Percentiles rank a stretch among this genome's conserved stretches.
Conservation (phyloP, 192 early-diverging fungal species). For the Gryganskiella cystojenkinii region DNA sequence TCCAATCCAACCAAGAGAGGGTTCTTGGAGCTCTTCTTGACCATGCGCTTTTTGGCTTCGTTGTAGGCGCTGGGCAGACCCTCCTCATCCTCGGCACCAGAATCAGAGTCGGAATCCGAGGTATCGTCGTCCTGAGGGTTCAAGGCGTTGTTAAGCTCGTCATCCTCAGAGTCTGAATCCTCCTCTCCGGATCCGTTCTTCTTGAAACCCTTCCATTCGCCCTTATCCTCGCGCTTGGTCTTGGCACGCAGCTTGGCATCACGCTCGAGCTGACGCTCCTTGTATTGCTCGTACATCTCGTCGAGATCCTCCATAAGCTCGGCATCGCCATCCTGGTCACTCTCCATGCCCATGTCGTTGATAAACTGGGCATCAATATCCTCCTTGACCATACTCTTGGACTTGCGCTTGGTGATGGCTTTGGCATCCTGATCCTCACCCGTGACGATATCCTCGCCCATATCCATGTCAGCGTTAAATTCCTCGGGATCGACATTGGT, state of each 20-base stretch:
- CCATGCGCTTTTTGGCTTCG: conserved; percentile 29
- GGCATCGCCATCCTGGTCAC: conserved; percentile 49
- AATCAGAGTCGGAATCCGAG: conserved; percentile 49
- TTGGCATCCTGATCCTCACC: conserved; percentile 42
- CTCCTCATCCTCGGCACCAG: conserved; percentile 58
- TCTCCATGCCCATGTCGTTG: conserved; percentile 31
- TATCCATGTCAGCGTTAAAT: conserved; percentile 49
- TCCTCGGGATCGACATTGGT: conserved; percentile 58
- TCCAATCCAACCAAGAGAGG: conserved; percentile 64
- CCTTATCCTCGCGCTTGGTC: conserved; percentile 73
- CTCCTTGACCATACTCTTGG: conserved; percentile 54
- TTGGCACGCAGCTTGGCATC: conserved; percentile 83
- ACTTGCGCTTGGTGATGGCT: conserved; percentile 63
- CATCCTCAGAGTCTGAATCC: conserved; percentile 52
- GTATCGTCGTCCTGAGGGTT: conserved; percentile 22
- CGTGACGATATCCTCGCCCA: conserved; percentile 59
- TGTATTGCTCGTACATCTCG: conserved; percentile 77
- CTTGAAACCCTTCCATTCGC: conserved; percentile 74
- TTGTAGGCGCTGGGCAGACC: conserved; percentile 36
- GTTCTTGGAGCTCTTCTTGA: conserved; percentile 59
- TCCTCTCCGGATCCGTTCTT: conserved; percentile 56
- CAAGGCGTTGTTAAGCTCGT: conserved; percentile 9
- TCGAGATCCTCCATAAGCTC: conserved; percentile 76
- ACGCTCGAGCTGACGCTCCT: conserved; percentile 75
- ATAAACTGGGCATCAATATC: conserved; percentile 50